These are phyloP conservation scores for Berberis vulgaris DNA, from an alignment of 164 flowering plant genomes.

Conservation along the genomic window DNA sequence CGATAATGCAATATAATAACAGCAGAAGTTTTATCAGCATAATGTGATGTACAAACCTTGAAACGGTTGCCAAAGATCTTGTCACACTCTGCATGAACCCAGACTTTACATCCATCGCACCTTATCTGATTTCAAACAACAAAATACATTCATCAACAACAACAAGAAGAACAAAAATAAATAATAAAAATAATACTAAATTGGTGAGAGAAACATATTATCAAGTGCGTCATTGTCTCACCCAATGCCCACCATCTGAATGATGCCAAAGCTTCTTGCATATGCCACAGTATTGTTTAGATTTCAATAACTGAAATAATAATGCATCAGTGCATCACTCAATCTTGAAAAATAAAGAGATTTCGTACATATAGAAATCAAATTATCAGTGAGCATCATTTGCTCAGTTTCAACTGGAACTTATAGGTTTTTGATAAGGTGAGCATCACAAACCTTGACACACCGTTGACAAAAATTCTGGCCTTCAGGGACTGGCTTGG, in stretches of 20 bases:
- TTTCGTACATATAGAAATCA: slow-evolving; percentile 52
- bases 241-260: slow-evolving; percentile 92
- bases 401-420: background rate
- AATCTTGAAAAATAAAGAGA: slow-evolving; percentile 72
- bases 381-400: background rate
- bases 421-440: background rate
- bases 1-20: background rate
- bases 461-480: slow-evolving; percentile 64
- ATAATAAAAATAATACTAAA: background rate
- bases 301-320: slow-evolving; percentile 53
- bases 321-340: background rate
- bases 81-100: slow-evolving; percentile 94
- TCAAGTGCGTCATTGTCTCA: slow-evolving; percentile 22
- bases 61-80: slow-evolving; percentile 48
- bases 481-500: slow-evolving; percentile 21
- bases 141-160: background rate
- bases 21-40: too few species aligned
- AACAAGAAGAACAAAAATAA: background rate
- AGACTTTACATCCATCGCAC: slow-evolving; percentile 91
- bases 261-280: slow-evolving; percentile 94
- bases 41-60: slow-evolving; percentile 38
- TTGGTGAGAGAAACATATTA: background rate
- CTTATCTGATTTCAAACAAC: slow-evolving; percentile 40
- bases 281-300: slow-evolving; percentile 90
- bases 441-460: slow-evolving; percentile 43